These are phyloP conservation scores for Mycena filopes DNA, from an alignment of 768 basidiomycete species.

Conservation along the genomic window DNA sequence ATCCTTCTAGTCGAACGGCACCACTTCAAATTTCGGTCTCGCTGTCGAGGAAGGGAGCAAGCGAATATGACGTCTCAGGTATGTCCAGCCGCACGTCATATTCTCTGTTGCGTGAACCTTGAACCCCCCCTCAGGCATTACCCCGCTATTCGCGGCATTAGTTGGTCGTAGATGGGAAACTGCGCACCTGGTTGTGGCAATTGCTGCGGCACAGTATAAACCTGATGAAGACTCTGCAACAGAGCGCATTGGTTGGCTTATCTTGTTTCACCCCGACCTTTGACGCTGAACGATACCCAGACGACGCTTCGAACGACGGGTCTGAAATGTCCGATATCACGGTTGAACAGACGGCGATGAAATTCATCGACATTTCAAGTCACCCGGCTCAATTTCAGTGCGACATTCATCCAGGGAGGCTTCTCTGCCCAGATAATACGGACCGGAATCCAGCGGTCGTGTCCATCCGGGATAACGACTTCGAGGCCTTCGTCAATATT, in stretches of 20 bases:
- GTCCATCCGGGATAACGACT: conserved; percentile 55
- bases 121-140: conserved; percentile 50
- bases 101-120: too few species aligned
- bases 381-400: conserved; percentile 54
- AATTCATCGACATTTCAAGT: conserved; percentile 63
- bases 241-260: not conserved
- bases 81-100: too few species aligned
- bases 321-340: conserved; percentile 45
- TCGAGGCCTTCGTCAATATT: conserved; percentile 61
- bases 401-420: conserved; percentile 45
- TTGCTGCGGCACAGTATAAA: conserved; percentile 64
- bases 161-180: conserved; percentile 64
- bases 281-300: too few species aligned
- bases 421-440: not conserved
- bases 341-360: conserved; percentile 46
- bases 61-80: too few species aligned
- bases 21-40: not conserved
- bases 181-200: conserved; percentile 65
- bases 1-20: conserved; percentile 43
- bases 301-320: too few species aligned
- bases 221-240: conserved; percentile 43
- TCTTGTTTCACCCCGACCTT: too few species aligned
- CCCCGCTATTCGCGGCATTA: conserved; percentile 61
- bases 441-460: conserved; percentile 42
- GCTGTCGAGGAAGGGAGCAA: not conserved